Conservation (phyloP, 2,329 filamentous ascomycete species). For the Xylariomycetidae sp. region DNA sequence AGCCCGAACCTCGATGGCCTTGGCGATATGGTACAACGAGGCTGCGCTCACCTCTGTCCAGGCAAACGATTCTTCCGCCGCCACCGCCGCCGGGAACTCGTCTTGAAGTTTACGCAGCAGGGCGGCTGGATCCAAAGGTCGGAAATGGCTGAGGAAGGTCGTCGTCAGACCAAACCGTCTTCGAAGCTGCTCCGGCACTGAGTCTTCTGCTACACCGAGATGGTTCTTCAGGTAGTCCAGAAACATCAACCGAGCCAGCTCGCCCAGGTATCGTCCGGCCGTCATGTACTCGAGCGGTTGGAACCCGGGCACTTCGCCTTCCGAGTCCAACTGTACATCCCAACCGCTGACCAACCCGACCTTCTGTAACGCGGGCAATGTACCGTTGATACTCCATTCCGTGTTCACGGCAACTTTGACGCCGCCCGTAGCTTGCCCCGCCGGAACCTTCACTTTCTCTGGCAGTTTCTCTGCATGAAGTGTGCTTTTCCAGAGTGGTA, state of each 20-base stretch:
- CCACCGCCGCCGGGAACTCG: constrained; percentile 46
- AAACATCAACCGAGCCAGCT: constrained; percentile 66
- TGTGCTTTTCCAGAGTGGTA: constrained; percentile 58
- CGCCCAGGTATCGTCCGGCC: constrained; percentile 69
- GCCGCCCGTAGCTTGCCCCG: constrained; percentile 39
- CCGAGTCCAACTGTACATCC: constrained; percentile 61
- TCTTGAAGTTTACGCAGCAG: constrained; percentile 42
- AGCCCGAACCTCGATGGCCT: constrained; percentile 64
- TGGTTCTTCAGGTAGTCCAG: constrained; percentile 53
- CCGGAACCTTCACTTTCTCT: constrained; percentile 40
- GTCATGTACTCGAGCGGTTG: constrained; percentile 85
- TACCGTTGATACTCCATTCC: constrained; percentile 76
- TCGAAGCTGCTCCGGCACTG: constrained; percentile 49
- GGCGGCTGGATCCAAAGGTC: constrained; percentile 42
- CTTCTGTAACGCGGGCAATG: constrained; percentile 59
- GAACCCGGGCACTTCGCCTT: constrained; percentile 66
- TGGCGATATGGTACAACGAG: constrained; percentile 59
- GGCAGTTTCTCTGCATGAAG: constrained; percentile 59
- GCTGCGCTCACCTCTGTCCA: constrained; percentile 59
- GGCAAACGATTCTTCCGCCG: constrained; percentile 40
- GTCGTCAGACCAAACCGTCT: constrained; percentile 61
- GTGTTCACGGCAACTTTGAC: constrained; percentile 74
- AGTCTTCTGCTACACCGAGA: constrained; percentile 32
- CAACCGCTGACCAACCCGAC: constrained; percentile 61
- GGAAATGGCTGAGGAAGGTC: constrained; percentile 65